Evolutionary conservation across 169 alveolate genomes (phyloP).

Genomic region (Plasmodium malariae): DNA sequence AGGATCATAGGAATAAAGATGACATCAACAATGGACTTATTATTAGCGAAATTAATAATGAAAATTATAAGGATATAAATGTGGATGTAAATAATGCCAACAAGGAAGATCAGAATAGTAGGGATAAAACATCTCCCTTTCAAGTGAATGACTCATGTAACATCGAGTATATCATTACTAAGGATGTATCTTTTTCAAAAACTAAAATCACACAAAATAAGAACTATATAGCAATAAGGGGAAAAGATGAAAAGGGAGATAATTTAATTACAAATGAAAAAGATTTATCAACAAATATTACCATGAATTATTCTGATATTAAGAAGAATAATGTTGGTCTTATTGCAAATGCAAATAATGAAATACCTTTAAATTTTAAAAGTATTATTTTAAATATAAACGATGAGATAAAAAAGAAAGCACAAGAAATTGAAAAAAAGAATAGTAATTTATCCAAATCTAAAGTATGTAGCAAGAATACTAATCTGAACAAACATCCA

Average conservation of each 20-base stretch:
- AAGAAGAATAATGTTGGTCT: neutral
- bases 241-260: neutral
- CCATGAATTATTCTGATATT: too few relatives aligned
- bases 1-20: too few relatives aligned
- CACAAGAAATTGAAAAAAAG: neutral
- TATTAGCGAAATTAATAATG: too few relatives aligned
- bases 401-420: slow-evolving; percentile 14
- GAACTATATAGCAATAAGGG: neutral
- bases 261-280: neutral
- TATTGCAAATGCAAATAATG: neutral
- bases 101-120: too few relatives aligned
- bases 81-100: too few relatives aligned
- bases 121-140: too few relatives aligned
- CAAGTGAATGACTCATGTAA: too few relatives aligned
- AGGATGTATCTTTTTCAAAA: too few relatives aligned
- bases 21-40: too few relatives aligned
- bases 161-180: too few relatives aligned
- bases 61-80: too few relatives aligned
- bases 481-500: neutral
- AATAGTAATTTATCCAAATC: neutral
- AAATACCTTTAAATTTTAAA: neutral
- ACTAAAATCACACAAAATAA: neutral
- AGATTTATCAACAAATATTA: neutral
- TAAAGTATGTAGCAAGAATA: neutral
- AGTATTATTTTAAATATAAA: slow-evolving; percentile 19